A percentile compares a stretch with the other conserved stretches of the same genome.
These are phyloP conservation scores for Boletus pseudo-olivaceus DNA, from an alignment of 768 basidiomycete species.

Conservation along the genomic window DNA sequence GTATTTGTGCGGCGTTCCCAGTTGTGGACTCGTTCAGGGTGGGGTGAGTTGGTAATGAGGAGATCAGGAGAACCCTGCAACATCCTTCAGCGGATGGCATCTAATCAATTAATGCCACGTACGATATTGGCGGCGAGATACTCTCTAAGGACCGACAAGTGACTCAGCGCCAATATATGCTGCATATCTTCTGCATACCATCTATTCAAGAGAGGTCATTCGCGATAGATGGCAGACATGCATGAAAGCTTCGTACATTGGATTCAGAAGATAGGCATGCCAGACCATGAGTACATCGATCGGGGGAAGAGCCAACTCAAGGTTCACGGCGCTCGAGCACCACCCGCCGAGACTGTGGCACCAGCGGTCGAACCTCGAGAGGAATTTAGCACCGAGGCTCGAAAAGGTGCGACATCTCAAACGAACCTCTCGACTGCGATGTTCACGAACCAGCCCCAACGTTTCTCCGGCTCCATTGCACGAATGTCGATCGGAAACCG, in stretches of 20 bases:
- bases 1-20: constrained; percentile 6
- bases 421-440: constrained; percentile 36
- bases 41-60: constrained; percentile 4
- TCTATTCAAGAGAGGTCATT: constrained; percentile 3
- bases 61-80: constrained; percentile 10
- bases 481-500: constrained; percentile 10
- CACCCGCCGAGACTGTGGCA: constrained; percentile 9
- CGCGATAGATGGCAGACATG: not conserved
- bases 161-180: not conserved
- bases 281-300: constrained; percentile 41
- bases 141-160: not conserved
- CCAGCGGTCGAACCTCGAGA: constrained; percentile 35
- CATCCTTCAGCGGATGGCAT: not conserved
- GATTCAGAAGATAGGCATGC: constrained; percentile 40
- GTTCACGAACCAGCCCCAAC: constrained; percentile 39
- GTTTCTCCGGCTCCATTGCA: constrained; percentile 21
- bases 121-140: constrained; percentile 15
- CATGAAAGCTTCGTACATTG: constrained; percentile 21
- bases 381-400: not conserved
- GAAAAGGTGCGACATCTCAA: not conserved
- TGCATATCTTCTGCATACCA: constrained; percentile 26
- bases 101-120: not conserved
- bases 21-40: constrained; percentile 2
- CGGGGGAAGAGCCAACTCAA: constrained; percentile 27
- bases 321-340: not conserved